Percentiles rank a stretch among this genome's conserved stretches.
phyloP scores from a whole-genome alignment of 202 grass and related monocot genomes.

The Panicum virgatum region DNA sequence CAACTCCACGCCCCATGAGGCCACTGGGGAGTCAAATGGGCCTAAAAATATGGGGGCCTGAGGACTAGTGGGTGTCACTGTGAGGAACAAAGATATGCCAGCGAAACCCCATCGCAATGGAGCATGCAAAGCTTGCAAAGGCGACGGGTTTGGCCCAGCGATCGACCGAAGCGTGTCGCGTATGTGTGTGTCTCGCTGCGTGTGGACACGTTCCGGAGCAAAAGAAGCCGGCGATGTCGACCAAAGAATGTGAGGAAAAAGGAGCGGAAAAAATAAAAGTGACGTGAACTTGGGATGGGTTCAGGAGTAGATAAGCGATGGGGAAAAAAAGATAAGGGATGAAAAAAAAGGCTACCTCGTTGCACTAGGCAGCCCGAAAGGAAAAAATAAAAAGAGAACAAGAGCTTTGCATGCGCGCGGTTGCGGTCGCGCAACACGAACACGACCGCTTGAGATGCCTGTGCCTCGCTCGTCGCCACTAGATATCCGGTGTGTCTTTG shows the following conservation, averaged over 20 bases:
- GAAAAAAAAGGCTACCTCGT: not conserved
- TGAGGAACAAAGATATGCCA: conserved; percentile 22
- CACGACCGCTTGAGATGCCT: not conserved
- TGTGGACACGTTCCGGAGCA: conserved; percentile 2
- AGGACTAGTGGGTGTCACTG: conserved; percentile 27
- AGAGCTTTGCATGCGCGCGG: conserved; percentile 26
- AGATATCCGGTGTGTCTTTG: not conserved
- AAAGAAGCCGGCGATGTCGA: conserved; percentile 20
- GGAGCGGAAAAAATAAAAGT: conserved; percentile 11
- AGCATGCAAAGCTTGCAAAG: conserved; percentile 15
- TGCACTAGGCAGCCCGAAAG: not conserved
- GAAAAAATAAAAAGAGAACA: not conserved
- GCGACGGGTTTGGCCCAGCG: not conserved
- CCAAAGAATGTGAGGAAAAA: conserved; percentile 22
- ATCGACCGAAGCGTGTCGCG: not conserved
- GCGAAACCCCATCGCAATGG: not conserved
- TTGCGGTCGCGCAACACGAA: not conserved
- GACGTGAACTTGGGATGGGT: conserved; percentile 12
- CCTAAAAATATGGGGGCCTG: not conserved
- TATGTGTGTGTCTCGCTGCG: not conserved
- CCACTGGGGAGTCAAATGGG: conserved; percentile 3
- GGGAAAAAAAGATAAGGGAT: not conserved
- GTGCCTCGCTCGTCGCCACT: not conserved
- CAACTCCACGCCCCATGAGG: not conserved
- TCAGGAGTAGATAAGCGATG: conserved; percentile 3